phyloP scores from a whole-genome alignment of 2,329 filamentous ascomycete species.

The Cladosporium sp. region DNA sequence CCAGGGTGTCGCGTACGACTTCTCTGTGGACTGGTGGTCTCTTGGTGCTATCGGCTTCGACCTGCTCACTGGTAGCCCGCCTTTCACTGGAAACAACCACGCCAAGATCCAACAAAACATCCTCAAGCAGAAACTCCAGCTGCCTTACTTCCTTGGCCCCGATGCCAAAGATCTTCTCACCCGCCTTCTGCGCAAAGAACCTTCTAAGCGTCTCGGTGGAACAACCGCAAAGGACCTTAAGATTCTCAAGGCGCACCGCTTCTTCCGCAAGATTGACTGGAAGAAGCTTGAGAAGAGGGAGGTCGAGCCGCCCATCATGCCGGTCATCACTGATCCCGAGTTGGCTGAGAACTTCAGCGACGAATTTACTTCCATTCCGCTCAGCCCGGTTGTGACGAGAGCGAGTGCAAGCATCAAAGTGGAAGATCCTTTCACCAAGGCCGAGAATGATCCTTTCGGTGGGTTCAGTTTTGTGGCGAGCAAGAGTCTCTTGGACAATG shows the following conservation, averaged over 20 bases:
- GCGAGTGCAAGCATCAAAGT: constrained; percentile 21
- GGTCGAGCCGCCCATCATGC: constrained; percentile 83
- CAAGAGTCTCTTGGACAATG: constrained; percentile 49
- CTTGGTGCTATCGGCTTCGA: constrained; percentile 91
- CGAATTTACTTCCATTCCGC: constrained; percentile 85
- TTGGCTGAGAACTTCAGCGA: constrained; percentile 92
- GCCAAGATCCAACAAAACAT: constrained; percentile 97
- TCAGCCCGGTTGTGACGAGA: constrained; percentile 66
- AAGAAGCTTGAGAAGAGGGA: constrained; percentile 78
- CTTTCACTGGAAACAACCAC: constrained; percentile 87
- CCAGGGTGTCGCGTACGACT: constrained; percentile 83
- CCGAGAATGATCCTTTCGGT: constrained; percentile 51
- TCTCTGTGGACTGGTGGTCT: constrained; percentile 98
- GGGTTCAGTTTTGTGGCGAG: constrained; percentile 57
- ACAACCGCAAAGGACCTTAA: constrained; percentile 86
- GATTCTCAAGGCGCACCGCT: constrained; percentile 86
- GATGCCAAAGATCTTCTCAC: constrained; percentile 95
- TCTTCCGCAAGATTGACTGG: constrained; percentile 98
- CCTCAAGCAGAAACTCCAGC: constrained; percentile 80
- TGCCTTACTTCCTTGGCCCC: constrained; percentile 87
- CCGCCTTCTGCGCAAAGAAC: constrained; percentile 86
- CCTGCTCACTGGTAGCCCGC: constrained; percentile 85
- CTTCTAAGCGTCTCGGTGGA: constrained; percentile 81
- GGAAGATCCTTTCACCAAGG: constrained; percentile 23
- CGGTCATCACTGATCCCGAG: constrained; percentile 92